Conservation (phyloP, 1,284 basidiomycete genomes). For the Ganoderma sinense region DNA sequence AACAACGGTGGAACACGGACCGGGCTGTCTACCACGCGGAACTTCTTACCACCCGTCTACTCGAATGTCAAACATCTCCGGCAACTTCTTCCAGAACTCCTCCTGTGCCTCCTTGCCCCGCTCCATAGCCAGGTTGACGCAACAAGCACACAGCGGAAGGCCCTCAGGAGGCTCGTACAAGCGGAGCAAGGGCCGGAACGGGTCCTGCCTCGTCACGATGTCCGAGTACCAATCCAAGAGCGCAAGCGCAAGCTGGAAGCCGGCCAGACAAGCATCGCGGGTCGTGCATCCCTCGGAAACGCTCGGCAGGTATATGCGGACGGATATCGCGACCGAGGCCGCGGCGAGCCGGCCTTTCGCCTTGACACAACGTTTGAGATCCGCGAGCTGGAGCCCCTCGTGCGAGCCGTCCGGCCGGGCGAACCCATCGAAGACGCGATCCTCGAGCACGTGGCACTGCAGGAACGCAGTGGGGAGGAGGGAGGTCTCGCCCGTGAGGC, state of each 20-base stretch:
- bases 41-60: not conserved
- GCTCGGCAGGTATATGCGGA: too few species aligned
- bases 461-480: constrained; percentile 4
- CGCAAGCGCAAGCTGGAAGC: not conserved
- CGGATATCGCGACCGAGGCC: not conserved
- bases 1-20: too few species aligned
- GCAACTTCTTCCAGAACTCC: not conserved
- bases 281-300: not conserved
- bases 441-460: not conserved
- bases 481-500: constrained; percentile 2
- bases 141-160: not conserved
- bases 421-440: not conserved
- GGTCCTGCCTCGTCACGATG: not conserved
- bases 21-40: too few species aligned
- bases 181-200: not conserved
- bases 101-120: not conserved
- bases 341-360: not conserved
- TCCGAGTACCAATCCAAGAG: not conserved
- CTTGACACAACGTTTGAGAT: not conserved
- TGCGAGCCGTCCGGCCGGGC: not conserved
- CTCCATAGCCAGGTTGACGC: not conserved
- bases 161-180: not conserved
- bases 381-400: not conserved
- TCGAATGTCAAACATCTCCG: not conserved
- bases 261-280: not conserved